Evolutionary conservation across 1,284 basidiomycete genomes (phyloP).

Genomic region (Inonotus obliquus): DNA sequence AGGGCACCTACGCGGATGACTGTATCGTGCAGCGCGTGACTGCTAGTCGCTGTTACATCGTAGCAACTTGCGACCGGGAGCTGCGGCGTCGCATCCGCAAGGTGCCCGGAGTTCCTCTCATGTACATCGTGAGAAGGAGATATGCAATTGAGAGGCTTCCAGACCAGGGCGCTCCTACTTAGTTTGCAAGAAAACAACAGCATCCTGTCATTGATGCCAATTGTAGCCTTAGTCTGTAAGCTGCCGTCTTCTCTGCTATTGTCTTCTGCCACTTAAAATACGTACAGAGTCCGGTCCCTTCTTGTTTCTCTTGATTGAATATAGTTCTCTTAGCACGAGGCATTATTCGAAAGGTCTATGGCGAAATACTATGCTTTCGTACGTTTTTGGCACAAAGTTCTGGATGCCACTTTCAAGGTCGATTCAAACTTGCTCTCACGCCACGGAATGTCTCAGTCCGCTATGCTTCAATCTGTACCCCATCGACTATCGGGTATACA

Average conservation of each 20-base stretch:
- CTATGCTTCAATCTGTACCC: not conserved
- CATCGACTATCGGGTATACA: not conserved
- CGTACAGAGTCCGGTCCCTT: not conserved
- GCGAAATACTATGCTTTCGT: not conserved
- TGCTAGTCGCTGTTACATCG: conserved; percentile 94
- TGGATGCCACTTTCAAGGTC: not conserved
- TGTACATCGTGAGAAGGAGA: conserved; percentile 89
- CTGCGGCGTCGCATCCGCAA: conserved; percentile 89
- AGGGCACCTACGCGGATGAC: conserved; percentile 97
- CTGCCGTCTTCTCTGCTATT: not conserved
- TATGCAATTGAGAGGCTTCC: conserved; percentile 93
- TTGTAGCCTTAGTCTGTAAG: conserved; percentile 7
- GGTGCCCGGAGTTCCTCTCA: conserved; percentile 90
- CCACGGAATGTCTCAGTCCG: not conserved
- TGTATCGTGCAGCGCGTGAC: conserved; percentile 95
- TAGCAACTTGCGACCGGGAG: conserved; percentile 97
- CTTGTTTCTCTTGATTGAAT: not conserved
- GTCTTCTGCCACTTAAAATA: not conserved
- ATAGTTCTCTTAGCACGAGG: not conserved
- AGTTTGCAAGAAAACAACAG: not conserved
- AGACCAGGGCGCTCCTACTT: conserved; percentile 79
- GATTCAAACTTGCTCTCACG: not conserved
- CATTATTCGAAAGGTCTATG: not conserved
- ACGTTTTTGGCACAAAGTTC: not conserved
- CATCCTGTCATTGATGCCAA: not conserved